Percentiles rank a stretch among this genome's conserved stretches.
Conservation (phyloP, 495 filamentous ascomycete genomes). For the Aspergillus mulundensis region DNA sequence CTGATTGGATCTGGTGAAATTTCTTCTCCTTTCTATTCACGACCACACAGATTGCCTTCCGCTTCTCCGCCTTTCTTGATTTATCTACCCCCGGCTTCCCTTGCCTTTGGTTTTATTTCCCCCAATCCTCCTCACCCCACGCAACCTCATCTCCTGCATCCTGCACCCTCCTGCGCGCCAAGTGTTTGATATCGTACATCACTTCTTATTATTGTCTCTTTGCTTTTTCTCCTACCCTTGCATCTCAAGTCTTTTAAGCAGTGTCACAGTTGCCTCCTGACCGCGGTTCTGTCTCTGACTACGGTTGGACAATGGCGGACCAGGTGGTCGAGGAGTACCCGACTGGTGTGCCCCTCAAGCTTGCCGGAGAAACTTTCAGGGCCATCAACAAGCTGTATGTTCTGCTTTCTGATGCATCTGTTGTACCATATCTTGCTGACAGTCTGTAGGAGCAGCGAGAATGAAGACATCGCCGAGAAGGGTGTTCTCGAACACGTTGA, state of each 20-base stretch:
- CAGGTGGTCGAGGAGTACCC: background rate
- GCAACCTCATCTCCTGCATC: background rate
- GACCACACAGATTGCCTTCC: background rate
- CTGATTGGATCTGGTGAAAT: conserved; percentile 1
- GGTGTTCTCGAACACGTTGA: conserved; percentile 39
- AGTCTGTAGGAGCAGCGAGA: conserved; percentile 17
- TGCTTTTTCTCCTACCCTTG: background rate
- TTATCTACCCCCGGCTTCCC: background rate
- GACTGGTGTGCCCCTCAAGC: background rate
- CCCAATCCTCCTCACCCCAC: background rate
- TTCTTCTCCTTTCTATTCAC: conserved; percentile 4
- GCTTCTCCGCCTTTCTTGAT: background rate
- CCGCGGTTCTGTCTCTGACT: background rate
- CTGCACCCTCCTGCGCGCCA: background rate
- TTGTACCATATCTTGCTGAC: background rate
- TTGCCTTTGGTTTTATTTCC: background rate
- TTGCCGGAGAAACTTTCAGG: background rate
- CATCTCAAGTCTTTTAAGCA: background rate
- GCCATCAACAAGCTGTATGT: conserved; percentile 7
- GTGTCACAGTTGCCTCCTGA: background rate
- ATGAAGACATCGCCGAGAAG: conserved; percentile 27
- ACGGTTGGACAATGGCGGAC: conserved; percentile 10
- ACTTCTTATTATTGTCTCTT: conserved; percentile 2
- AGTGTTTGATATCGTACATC: background rate
- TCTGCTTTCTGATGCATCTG: background rate